phyloP scores from a whole-genome alignment of 1,139 yeast species.

The Magnusiomyces starmeri region DNA sequence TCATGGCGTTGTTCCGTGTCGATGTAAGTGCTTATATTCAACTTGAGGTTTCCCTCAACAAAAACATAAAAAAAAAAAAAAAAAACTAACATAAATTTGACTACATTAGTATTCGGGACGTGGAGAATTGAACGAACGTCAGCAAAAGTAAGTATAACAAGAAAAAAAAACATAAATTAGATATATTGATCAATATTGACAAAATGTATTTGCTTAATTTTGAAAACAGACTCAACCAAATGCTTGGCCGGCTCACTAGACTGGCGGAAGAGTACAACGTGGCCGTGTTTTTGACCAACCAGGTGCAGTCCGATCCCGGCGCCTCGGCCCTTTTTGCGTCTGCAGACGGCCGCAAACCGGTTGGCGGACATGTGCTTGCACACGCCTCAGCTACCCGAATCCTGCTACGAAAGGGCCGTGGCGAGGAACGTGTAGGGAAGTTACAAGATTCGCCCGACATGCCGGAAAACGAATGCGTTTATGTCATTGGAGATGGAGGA shows the following conservation, averaged over 20 bases:
- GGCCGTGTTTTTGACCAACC: constrained; percentile 55
- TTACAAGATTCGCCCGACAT: constrained; percentile 57
- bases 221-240: constrained; percentile 42
- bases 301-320: constrained; percentile 63
- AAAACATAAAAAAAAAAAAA: too few species aligned
- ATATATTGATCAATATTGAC: too few species aligned
- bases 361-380: constrained; percentile 59
- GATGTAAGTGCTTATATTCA: too few species aligned
- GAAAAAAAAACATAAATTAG: too few species aligned
- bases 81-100: too few species aligned
- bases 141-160: constrained; percentile 41
- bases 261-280: constrained; percentile 53
- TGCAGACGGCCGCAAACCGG: constrained; percentile 59
- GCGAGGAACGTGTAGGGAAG: constrained; percentile 57
- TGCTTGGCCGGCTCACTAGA: constrained; percentile 45
- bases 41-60: too few species aligned
- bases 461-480: constrained; percentile 53
- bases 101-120: constrained; percentile 41
- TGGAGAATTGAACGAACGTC: constrained; percentile 55
- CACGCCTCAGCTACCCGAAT: constrained; percentile 60
- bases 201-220: not conserved
- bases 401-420: constrained; percentile 52
- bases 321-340: constrained; percentile 58
- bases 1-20: constrained; percentile 56
- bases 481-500: constrained; percentile 48